Base-by-base conservation (phyloP, 257 asterid species). In the Paraleonurus japonicus region DNA sequence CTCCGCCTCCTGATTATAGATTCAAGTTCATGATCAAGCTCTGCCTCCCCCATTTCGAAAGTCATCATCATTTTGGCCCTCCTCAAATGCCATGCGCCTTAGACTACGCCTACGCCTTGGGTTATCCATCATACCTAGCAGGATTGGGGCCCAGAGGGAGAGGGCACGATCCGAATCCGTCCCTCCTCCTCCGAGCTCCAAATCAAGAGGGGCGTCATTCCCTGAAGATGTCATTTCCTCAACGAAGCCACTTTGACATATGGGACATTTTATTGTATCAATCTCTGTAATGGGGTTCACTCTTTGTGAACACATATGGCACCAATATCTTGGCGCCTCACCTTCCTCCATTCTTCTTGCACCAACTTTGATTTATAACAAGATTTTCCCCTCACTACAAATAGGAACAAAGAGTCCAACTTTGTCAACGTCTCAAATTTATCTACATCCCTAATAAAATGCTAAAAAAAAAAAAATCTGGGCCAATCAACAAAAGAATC, bases 61-160 rank as follows among this genome's bases (percentile, higher is more conserved):
- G 13, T 55, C 72, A 5, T 55, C 77, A 1, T 63, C 79, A 0
- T 64, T 63, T 0, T 78, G 83, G 1, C 79, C 78, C 2, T 78
- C 90, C 24, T 81, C 90, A 2, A 78, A 78, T 8, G 76, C 96
- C 45, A 79, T 62, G 67, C 80, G 85, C 76, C 90, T 61, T 8
- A 72, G 61, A 16, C 88, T 76, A 15, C 71, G 85, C 24, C 81
- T 78, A 30, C 81, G 83, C 41, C 82, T 85, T 10, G 88, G 83
- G 58, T 78, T 84, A 48, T 77, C 81, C 84, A 92, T 82, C 95
- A 89, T 85, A 27, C 96, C 96, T 0, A 88, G 86, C 72, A 89
- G 78, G 78, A 92, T 83, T 13, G 96, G 96, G 26, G 96, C 96
- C 98, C 95, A 92, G 11, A 90, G 88, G 75, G 98, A 85, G 74